Evolutionary conservation across 257 asterid species (phyloP), one percentile per base, ranked within the genome.

Genomic region (Gentiana straminea): DNA sequence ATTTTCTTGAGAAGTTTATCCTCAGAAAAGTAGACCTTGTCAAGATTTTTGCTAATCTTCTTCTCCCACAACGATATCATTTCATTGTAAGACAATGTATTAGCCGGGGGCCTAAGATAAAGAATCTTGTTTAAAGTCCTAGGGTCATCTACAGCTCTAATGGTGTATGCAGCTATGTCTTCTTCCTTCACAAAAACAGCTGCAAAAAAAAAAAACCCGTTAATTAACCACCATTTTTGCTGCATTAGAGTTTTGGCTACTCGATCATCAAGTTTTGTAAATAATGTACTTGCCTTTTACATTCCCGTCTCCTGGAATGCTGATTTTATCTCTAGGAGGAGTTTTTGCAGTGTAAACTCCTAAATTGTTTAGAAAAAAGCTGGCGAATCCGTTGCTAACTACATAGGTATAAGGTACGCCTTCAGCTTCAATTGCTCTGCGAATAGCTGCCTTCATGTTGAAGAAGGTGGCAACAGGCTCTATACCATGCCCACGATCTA

Each of bases 131-230:
- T 69, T 59, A 69, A 54, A 24, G 71, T 70, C 15, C 71, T 49
- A 33, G 75, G 75, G 34, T 70, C 75, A 51, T 70, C 75, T 35
- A 61, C 68, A 1, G 68, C 60, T 57, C 61, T 60, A 9, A 65
- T 65, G 12, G 67, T 64, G 13, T 70, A 70, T 2, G 62, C 33
- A 2, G 75, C 75, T 2, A 65, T 48, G 35, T 70, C 75, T 45
- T 51, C 58, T 57, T 65, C 75, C 34, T 48, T 51, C 7, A 24
- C 58, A 32, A 49, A 60, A 47, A 54, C 43, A 24, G 62, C 72
- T 67, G 57, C 33, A 45, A 41, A 3, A 4, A 13, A 49, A 46
- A 49, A 13, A 33, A 7, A 49, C 7, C 15, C 33, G 24, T 24
- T 24, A 41, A 41, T 41, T 10, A 41, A 41, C 46, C 46, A 2